A percentile compares a stretch with the other conserved stretches of the same genome.
Evolutionary conservation across 1,139 yeast genomes (phyloP).

Genomic region (Yamadazyma membranifaciens): DNA sequence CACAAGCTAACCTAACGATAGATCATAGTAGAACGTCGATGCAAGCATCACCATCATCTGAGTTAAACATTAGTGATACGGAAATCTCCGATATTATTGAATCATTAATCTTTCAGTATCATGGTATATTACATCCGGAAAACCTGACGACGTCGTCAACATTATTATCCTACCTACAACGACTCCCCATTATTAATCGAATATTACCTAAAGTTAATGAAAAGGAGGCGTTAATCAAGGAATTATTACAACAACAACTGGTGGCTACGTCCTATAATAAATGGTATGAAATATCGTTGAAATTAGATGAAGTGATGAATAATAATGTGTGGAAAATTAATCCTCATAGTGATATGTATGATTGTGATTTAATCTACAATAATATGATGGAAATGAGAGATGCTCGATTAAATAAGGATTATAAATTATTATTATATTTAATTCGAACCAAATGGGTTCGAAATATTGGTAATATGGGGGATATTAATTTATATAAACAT

Average conservation of each 20-base stretch:
- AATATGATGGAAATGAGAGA: constrained; percentile 57
- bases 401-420: constrained; percentile 60
- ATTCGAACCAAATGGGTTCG: constrained; percentile 85
- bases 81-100: constrained; percentile 16
- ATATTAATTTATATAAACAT: constrained; percentile 71
- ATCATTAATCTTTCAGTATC: constrained; percentile 13
- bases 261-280: constrained; percentile 63
- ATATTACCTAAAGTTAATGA: constrained; percentile 28
- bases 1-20: background rate
- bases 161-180: constrained; percentile 16
- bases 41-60: background rate
- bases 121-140: constrained; percentile 5
- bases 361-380: constrained; percentile 57
- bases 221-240: constrained; percentile 24
- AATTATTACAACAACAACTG: constrained; percentile 48
- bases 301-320: constrained; percentile 63
- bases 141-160: background rate
- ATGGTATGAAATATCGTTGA: constrained; percentile 65
- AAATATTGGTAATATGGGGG: constrained; percentile 86
- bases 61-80: background rate
- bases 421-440: constrained; percentile 60
- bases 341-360: constrained; percentile 65
- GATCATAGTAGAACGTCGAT: too few relatives aligned
- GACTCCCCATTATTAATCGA: constrained; percentile 28
- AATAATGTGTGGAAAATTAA: constrained; percentile 70